Percentiles rank a stretch among this genome's conserved stretches.
Conservation (phyloP, 2,329 filamentous ascomycete genomes). For the Zymoseptoria crescenta region DNA sequence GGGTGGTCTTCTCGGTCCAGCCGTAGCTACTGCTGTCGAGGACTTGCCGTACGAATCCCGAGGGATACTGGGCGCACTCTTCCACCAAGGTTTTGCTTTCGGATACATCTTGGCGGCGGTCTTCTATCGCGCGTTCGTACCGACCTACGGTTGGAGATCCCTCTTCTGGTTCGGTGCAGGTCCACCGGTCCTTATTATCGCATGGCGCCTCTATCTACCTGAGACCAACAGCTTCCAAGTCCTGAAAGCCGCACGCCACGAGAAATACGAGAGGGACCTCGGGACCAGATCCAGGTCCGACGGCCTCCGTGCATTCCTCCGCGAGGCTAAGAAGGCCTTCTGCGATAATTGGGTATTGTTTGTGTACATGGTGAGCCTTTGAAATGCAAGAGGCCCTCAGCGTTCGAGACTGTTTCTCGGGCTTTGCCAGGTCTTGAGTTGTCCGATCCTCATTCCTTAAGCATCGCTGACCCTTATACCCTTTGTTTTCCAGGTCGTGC, state of each 20-base stretch:
- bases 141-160: slow-evolving; percentile 29
- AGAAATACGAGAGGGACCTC: slow-evolving; percentile 8
- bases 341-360: slow-evolving; percentile 31
- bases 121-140: slow-evolving; percentile 31
- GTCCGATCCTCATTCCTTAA: too few species aligned
- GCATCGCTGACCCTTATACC: too few species aligned
- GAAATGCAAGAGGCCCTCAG: too few species aligned
- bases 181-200: slow-evolving; percentile 31
- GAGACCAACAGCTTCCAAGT: slow-evolving; percentile 24
- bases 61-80: slow-evolving; percentile 31
- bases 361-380: slow-evolving; percentile 26
- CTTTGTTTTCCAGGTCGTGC: not conserved
- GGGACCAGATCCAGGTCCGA: not conserved
- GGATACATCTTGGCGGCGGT: slow-evolving; percentile 32
- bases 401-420: too few species aligned
- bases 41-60: slow-evolving; percentile 34
- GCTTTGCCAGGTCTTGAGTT: too few species aligned
- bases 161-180: slow-evolving; percentile 34
- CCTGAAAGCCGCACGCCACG: slow-evolving; percentile 20
- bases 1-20: slow-evolving; percentile 29
- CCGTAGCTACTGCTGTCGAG: slow-evolving; percentile 34
- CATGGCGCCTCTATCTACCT: slow-evolving; percentile 18
- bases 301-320: slow-evolving; percentile 13
- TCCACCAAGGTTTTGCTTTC: slow-evolving; percentile 30
- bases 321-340: slow-evolving; percentile 20